These are phyloP conservation scores for Colletotrichum phormii DNA, from an alignment of 2,329 filamentous ascomycete species.

Conservation along the genomic window DNA sequence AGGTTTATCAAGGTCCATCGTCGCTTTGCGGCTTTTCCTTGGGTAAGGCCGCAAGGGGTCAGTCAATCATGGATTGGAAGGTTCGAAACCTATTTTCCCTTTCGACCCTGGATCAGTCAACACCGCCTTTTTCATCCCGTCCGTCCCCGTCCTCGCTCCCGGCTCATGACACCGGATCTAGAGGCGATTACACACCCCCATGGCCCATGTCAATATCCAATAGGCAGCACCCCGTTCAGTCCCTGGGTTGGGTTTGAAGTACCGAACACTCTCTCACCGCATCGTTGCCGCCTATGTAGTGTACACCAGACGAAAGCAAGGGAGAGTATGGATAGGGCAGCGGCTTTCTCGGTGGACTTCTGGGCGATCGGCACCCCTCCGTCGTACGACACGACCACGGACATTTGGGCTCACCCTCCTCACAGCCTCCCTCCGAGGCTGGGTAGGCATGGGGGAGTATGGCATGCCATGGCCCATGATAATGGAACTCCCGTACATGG, in stretches of 20 bases:
- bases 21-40: neutral
- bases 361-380: conserved; percentile 30
- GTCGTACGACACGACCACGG: conserved; percentile 13
- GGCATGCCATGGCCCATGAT: neutral
- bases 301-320: neutral
- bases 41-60: too few relatives aligned
- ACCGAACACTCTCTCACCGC: conserved; percentile 8
- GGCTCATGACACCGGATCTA: conserved; percentile 1
- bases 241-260: neutral
- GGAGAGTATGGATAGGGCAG: neutral
- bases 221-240: neutral
- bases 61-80: neutral
- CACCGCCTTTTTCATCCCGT: conserved; percentile 19
- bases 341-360: conserved; percentile 16
- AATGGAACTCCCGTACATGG: conserved; percentile 2
- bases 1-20: neutral
- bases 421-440: conserved; percentile 2
- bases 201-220: neutral
- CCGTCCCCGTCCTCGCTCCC: neutral
- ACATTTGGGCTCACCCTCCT: neutral
- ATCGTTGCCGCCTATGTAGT: neutral
- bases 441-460: neutral
- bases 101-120: conserved; percentile 6
- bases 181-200: conserved; percentile 1
- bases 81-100: conserved; percentile 12